These are phyloP conservation scores for Coemansia sp. DNA, from an alignment of 192 early-diverging fungal genomes.

Conservation along the genomic window DNA sequence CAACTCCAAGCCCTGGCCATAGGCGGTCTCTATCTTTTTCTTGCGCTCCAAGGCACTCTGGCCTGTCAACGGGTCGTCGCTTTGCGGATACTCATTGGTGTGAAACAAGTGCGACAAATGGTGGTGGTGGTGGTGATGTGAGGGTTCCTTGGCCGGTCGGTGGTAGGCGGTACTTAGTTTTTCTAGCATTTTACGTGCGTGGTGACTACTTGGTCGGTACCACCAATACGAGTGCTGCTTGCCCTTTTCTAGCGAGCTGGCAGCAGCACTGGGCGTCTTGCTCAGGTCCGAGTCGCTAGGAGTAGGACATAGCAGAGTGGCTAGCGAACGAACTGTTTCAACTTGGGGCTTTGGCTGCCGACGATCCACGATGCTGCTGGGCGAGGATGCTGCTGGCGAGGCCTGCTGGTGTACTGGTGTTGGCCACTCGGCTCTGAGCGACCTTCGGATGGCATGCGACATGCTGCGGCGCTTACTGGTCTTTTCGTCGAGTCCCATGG, in stretches of 20 bases:
- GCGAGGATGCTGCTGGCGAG: background rate
- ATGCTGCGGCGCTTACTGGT: constrained; percentile 14
- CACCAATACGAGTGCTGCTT: background rate
- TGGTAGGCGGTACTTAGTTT: constrained; percentile 6
- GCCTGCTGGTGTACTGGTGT: background rate
- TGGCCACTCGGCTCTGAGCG: constrained; percentile 18
- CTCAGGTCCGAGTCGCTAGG: background rate
- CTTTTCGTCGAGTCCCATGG: constrained; percentile 1
- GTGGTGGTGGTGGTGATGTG: background rate
- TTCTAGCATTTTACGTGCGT: constrained; percentile 10
- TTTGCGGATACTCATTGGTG: constrained; percentile 27
- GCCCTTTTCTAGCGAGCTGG: background rate
- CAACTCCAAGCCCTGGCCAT: constrained; percentile 10
- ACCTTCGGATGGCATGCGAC: constrained; percentile 10
- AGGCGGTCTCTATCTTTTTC: constrained; percentile 14
- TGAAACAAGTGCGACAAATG: background rate
- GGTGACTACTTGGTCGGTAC: background rate
- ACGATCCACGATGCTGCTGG: constrained; percentile 1
- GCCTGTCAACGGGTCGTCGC: constrained; percentile 27
- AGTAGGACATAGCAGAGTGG: background rate
- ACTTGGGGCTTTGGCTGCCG: background rate
- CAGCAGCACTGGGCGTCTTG: background rate
- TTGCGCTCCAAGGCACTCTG: constrained; percentile 17
- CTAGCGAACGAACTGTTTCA: background rate
- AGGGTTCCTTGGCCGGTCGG: background rate